These are phyloP conservation scores for Penicillium sp. DNA, from an alignment of 2,329 filamentous ascomycete species.

Conservation along the genomic window DNA sequence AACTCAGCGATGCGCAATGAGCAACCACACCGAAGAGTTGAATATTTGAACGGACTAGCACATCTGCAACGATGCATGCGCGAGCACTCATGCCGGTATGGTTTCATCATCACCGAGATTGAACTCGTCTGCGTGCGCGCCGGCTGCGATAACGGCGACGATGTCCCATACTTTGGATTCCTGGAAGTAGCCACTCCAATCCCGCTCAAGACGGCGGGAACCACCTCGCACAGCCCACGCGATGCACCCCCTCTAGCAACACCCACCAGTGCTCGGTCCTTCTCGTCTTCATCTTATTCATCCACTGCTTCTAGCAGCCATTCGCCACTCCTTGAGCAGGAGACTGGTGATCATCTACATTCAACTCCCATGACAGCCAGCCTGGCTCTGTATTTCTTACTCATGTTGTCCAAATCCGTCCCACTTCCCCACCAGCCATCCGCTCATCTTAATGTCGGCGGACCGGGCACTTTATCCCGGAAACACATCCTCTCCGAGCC, in stretches of 20 bases:
- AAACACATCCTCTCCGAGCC: constrained; percentile 48
- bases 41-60: constrained; percentile 80
- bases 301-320: constrained; percentile 10
- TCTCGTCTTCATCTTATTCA: constrained; percentile 22
- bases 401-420: constrained; percentile 59
- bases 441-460: constrained; percentile 57
- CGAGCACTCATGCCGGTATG: constrained; percentile 86
- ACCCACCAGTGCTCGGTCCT: constrained; percentile 28
- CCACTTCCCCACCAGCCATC: constrained; percentile 53
- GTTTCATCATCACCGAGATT: constrained; percentile 94
- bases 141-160: constrained; percentile 54
- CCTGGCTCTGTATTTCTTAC: constrained; percentile 58
- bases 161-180: constrained; percentile 78
- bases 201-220: constrained; percentile 44
- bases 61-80: constrained; percentile 89
- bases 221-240: constrained; percentile 1
- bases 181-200: constrained; percentile 65
- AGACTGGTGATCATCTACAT: constrained; percentile 9
- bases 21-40: constrained; percentile 74
- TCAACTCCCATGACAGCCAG: constrained; percentile 49
- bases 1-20: constrained; percentile 90
- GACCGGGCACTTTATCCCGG: constrained; percentile 52
- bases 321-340: constrained; percentile 11
- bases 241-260: constrained; percentile 25
- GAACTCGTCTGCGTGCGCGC: constrained; percentile 86